phyloP scores from a whole-genome alignment of 768 basidiomycete genomes.

The Podaxis carcinomalis region DNA sequence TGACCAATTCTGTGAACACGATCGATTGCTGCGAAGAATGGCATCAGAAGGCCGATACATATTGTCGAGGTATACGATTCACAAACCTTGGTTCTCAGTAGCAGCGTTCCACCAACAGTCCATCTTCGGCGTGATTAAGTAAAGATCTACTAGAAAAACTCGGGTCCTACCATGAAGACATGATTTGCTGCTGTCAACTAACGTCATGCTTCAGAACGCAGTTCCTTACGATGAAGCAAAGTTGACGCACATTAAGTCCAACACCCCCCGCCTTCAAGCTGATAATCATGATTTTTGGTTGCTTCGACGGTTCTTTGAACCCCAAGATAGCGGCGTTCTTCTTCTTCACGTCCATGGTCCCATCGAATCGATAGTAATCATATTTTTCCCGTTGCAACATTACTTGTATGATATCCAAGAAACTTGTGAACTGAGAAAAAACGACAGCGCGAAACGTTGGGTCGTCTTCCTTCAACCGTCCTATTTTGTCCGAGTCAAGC shows the following conservation, averaged over 20 bases:
- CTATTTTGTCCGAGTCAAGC: slow-evolving; percentile 23
- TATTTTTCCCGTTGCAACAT: slow-evolving; percentile 67
- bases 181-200: slow-evolving; percentile 78
- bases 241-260: slow-evolving; percentile 67
- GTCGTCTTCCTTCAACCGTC: slow-evolving; percentile 63
- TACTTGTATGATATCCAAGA: slow-evolving; percentile 76
- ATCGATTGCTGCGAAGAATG: slow-evolving; percentile 60
- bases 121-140: slow-evolving; percentile 48
- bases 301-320: slow-evolving; percentile 67
- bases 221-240: neutral
- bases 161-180: slow-evolving; percentile 70
- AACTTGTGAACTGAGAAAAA: slow-evolving; percentile 88
- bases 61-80: neutral
- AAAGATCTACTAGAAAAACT: neutral
- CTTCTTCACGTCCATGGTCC: slow-evolving; percentile 85
- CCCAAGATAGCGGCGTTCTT: slow-evolving; percentile 69
- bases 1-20: slow-evolving; percentile 85
- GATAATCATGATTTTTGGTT: slow-evolving; percentile 72
- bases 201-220: slow-evolving; percentile 4
- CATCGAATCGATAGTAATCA: slow-evolving; percentile 81
- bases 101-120: slow-evolving; percentile 93
- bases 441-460: slow-evolving; percentile 80
- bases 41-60: neutral
- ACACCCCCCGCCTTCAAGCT: slow-evolving; percentile 92
- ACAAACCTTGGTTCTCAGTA: slow-evolving; percentile 69